These are phyloP conservation scores for Phytophthora constricta DNA, from an alignment of 352 stramenopile species.

Conservation along the genomic window DNA sequence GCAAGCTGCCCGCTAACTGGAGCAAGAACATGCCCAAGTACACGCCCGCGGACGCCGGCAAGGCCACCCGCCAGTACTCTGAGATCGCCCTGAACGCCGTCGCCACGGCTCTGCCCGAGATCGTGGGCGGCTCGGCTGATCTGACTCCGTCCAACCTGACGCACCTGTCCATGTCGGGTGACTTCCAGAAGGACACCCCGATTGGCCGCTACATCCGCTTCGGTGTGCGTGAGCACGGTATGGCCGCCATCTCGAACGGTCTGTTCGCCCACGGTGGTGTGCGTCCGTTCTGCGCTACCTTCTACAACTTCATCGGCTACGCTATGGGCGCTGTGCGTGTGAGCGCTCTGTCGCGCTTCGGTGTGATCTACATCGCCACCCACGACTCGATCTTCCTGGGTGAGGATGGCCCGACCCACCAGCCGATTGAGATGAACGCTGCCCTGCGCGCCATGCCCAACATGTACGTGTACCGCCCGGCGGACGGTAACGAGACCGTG, in stretches of 20 bases:
- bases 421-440: slow-evolving; percentile 99
- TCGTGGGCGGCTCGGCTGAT: slow-evolving; percentile 98
- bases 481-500: slow-evolving; percentile 98
- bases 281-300: slow-evolving; percentile 98
- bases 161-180: slow-evolving; percentile 93
- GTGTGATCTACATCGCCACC: slow-evolving; percentile 98
- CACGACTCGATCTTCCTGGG: slow-evolving; percentile 99
- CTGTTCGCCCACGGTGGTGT: slow-evolving; percentile 97
- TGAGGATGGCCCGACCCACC: slow-evolving; percentile 99
- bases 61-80: slow-evolving; percentile 95
- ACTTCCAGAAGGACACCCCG: slow-evolving; percentile 98
- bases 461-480: slow-evolving; percentile 97
- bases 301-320: slow-evolving; percentile 99
- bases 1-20: slow-evolving; percentile 93
- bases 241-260: slow-evolving; percentile 98
- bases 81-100: slow-evolving; percentile 96
- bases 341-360: slow-evolving; percentile 94
- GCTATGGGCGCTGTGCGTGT: slow-evolving; percentile 95
- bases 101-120: slow-evolving; percentile 93
- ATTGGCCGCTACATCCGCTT: slow-evolving; percentile 98
- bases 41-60: slow-evolving; percentile 84
- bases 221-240: slow-evolving; percentile 98
- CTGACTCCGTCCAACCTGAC: slow-evolving; percentile 98
- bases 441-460: slow-evolving; percentile 97
- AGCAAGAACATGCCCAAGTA: slow-evolving; percentile 93